Evolutionary conservation across 352 stramenopile genomes (phyloP).

Genomic region (Phytophthora parvispora): DNA sequence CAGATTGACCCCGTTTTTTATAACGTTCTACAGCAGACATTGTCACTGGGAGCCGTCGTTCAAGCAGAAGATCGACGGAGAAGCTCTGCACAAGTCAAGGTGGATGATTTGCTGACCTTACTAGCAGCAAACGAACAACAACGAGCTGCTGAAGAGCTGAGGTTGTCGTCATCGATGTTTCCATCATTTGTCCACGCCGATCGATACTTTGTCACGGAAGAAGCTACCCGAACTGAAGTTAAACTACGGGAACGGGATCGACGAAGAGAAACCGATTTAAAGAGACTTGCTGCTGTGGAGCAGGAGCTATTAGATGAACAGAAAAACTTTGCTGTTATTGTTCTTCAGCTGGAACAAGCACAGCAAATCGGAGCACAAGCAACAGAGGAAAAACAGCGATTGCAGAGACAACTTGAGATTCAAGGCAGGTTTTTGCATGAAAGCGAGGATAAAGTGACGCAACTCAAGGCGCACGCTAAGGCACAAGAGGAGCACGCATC

Average conservation of each 20-base stretch:
- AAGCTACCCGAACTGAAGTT: conserved; percentile 32
- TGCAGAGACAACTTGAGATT: not conserved
- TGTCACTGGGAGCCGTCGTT: conserved; percentile 19
- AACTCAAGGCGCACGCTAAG: conserved; percentile 36
- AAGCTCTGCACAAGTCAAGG: conserved; percentile 7
- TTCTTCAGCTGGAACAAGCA: conserved; percentile 64
- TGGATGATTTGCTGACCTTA: conserved; percentile 30
- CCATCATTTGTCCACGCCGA: conserved; percentile 66
- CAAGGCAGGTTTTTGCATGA: conserved; percentile 15
- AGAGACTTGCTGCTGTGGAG: conserved; percentile 70
- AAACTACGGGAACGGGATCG: conserved; percentile 34
- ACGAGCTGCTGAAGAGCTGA: conserved; percentile 6
- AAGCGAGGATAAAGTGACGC: conserved; percentile 14
- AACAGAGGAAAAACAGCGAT: conserved; percentile 4
- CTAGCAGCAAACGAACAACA: conserved; percentile 37
- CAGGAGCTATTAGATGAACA: conserved; percentile 77
- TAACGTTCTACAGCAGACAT: conserved; percentile 36
- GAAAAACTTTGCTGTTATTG: conserved; percentile 72
- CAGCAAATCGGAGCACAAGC: conserved; percentile 31
- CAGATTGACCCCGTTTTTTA: conserved; percentile 64
- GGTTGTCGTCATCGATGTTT: conserved; percentile 31
- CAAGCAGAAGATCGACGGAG: not conserved
- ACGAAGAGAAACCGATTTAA: conserved; percentile 49
- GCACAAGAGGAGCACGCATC: conserved; percentile 64
- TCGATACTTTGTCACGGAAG: conserved; percentile 44